phyloP scores from a whole-genome alignment of 2,329 filamentous ascomycete genomes.

The Aspergillus alliaceus region DNA sequence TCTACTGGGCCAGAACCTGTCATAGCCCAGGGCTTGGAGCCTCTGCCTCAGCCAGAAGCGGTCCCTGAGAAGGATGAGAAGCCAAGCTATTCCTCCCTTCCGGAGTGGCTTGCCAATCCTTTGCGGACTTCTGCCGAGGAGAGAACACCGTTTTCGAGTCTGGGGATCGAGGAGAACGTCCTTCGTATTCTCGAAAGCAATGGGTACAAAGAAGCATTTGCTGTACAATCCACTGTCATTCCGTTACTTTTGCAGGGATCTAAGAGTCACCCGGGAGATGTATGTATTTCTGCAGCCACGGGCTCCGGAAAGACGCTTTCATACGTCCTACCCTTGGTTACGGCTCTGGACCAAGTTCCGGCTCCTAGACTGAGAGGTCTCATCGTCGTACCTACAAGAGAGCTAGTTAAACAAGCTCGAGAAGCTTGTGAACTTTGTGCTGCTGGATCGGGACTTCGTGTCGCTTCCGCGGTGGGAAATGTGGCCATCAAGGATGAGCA shows the following conservation, averaged over 20 bases:
- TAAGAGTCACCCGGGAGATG: constrained; percentile 66
- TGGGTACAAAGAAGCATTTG: constrained; percentile 70
- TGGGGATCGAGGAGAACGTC: constrained; percentile 64
- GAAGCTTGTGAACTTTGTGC: constrained; percentile 75
- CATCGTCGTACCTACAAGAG: constrained; percentile 86
- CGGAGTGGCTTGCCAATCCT: constrained; percentile 76
- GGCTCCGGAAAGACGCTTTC: constrained; percentile 94
- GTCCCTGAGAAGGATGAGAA: constrained; percentile 57
- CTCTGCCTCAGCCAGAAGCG: constrained; percentile 70
- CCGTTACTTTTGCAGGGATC: constrained; percentile 72
- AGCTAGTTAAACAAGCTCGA: constrained; percentile 83
- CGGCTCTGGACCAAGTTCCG: constrained; percentile 66
- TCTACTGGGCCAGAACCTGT: constrained; percentile 26
- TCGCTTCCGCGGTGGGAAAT: constrained; percentile 81
- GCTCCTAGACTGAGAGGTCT: constrained; percentile 72
- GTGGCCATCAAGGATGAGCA: constrained; percentile 70
- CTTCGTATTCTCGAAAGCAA: constrained; percentile 65
- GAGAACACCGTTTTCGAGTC: constrained; percentile 60
- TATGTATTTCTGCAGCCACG: constrained; percentile 89
- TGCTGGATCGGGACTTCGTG: constrained; percentile 68
- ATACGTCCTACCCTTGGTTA: constrained; percentile 82
- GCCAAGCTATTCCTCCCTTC: constrained; percentile 75
- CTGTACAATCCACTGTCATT: constrained; percentile 76
- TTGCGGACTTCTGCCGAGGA: constrained; percentile 65
- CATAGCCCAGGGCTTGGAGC: constrained; percentile 63